A percentile compares a stretch with the other conserved stretches of the same genome.
phyloP scores from a whole-genome alignment of 1,284 basidiomycete genomes.

The Melampsora larici-populina region DNA sequence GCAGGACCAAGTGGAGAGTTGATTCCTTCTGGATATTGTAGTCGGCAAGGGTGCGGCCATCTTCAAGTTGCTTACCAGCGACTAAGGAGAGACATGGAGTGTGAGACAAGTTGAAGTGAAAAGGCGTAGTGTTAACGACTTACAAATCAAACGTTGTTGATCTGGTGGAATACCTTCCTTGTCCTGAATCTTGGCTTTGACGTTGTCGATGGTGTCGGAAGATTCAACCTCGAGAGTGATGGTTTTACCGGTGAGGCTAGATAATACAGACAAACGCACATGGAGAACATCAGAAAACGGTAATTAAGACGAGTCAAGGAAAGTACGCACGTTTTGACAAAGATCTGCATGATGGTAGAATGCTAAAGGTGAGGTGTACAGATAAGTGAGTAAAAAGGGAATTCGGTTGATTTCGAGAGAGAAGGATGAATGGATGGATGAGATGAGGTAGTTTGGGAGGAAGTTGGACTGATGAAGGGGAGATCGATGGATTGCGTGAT shows the following conservation, averaged over 20 bases:
- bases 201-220: too few relatives aligned
- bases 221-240: too few relatives aligned
- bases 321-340: conserved; percentile 78
- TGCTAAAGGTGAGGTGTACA: background rate
- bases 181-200: too few relatives aligned
- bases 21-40: conserved; percentile 94
- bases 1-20: conserved; percentile 60
- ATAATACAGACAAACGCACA: too few relatives aligned
- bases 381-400: background rate
- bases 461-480: background rate
- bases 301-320: too few relatives aligned
- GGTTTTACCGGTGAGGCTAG: conserved; percentile 31
- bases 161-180: conserved; percentile 68
- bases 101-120: background rate
- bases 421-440: background rate
- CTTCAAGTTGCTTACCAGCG: conserved; percentile 57
- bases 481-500: background rate
- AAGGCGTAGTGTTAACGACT: too few relatives aligned
- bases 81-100: conserved; percentile 42
- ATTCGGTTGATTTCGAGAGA: background rate
- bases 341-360: conserved; percentile 69
- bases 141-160: conserved; percentile 56
- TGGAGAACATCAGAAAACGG: too few relatives aligned
- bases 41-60: conserved; percentile 58
- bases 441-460: background rate